Evolutionary conservation across 768 basidiomycete species (phyloP).

Genomic region (Guyanaporus albipodus): DNA sequence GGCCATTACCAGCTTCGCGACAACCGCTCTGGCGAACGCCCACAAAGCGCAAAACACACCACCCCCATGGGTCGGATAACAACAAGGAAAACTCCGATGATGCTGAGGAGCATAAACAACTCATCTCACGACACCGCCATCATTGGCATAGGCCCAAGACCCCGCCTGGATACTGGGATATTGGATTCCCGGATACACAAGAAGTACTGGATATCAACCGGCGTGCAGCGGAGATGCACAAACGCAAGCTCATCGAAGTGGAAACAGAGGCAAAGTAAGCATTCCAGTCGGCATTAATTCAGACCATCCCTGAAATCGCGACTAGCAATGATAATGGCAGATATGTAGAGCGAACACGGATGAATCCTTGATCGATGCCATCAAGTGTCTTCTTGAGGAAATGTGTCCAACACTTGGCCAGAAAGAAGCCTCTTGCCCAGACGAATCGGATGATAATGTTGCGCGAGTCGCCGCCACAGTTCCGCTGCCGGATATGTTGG

Average conservation of each 20-base stretch:
- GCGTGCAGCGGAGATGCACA: slow-evolving; percentile 68
- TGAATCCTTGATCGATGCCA: slow-evolving; percentile 10
- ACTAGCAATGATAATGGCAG: slow-evolving; percentile 24
- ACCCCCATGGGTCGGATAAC: slow-evolving; percentile 1
- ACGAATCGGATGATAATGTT: slow-evolving; percentile 57
- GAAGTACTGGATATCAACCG: slow-evolving; percentile 73
- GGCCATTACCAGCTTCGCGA: slow-evolving; percentile 65
- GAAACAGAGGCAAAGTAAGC: slow-evolving; percentile 57
- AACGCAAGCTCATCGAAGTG: slow-evolving; percentile 54
- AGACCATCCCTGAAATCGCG: background rate
- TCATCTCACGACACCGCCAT: slow-evolving; percentile 68
- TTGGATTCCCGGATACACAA: slow-evolving; percentile 87
- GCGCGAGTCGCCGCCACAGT: slow-evolving; percentile 46
- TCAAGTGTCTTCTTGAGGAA: slow-evolving; percentile 31
- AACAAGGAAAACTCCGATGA: slow-evolving; percentile 34
- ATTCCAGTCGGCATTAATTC: background rate
- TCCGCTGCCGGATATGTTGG: slow-evolving; percentile 34
- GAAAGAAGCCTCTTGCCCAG: slow-evolving; percentile 45
- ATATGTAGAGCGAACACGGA: slow-evolving; percentile 21
- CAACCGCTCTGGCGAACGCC: slow-evolving; percentile 76
- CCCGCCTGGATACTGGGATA: slow-evolving; percentile 87
- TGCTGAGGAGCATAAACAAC: slow-evolving; percentile 55
- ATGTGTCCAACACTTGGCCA: slow-evolving; percentile 48
- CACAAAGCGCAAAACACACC: slow-evolving; percentile 29
- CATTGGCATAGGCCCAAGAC: slow-evolving; percentile 69